Percentiles rank a stretch among this genome's conserved stretches.
phyloP scores from a whole-genome alignment of 495 filamentous ascomycete species.

The Cryomyces antarcticus region DNA sequence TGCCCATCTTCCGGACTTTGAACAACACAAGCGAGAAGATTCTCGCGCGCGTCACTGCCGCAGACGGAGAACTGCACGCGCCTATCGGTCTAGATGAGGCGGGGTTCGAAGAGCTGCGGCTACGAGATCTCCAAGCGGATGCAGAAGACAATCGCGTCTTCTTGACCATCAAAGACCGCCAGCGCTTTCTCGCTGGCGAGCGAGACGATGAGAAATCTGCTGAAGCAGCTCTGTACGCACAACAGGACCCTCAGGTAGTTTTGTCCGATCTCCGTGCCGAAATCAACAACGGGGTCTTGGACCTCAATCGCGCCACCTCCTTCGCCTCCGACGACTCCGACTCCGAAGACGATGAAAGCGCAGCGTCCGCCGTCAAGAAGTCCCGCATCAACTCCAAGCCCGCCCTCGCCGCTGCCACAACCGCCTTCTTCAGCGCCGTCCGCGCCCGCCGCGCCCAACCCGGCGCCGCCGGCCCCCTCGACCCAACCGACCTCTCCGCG shows the following conservation, averaged over 20 bases:
- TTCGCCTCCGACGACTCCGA: conserved; percentile 42
- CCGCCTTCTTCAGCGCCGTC: conserved; percentile 34
- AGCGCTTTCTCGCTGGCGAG: conserved; percentile 50
- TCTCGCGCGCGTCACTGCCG: conserved; percentile 62
- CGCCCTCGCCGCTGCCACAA: conserved; percentile 31
- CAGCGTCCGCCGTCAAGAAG: background rate
- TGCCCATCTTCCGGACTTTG: conserved; percentile 64
- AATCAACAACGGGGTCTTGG: conserved; percentile 30
- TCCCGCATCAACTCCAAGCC: conserved; percentile 35
- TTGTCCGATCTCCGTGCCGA: conserved; percentile 41
- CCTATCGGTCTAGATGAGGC: conserved; percentile 53
- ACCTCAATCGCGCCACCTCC: conserved; percentile 37
- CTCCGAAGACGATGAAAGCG: conserved; percentile 32
- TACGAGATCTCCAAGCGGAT: conserved; percentile 69
- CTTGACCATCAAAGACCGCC: conserved; percentile 74
- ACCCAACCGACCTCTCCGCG: conserved; percentile 24
- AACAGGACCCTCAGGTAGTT: conserved; percentile 47
- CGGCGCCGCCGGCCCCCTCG: conserved; percentile 7
- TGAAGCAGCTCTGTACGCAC: conserved; percentile 35
- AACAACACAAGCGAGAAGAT: conserved; percentile 82
- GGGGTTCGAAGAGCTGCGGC: conserved; percentile 47
- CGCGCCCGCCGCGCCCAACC: conserved; percentile 24
- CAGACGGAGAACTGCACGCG: conserved; percentile 44
- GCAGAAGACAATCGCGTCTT: conserved; percentile 50
- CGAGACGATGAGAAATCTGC: conserved; percentile 28